Evolutionary conservation across 2,329 filamentous ascomycete genomes (phyloP), one percentile per base, ranked within the genome.

Genomic region (Ophiostoma novo-ulmi): DNA sequence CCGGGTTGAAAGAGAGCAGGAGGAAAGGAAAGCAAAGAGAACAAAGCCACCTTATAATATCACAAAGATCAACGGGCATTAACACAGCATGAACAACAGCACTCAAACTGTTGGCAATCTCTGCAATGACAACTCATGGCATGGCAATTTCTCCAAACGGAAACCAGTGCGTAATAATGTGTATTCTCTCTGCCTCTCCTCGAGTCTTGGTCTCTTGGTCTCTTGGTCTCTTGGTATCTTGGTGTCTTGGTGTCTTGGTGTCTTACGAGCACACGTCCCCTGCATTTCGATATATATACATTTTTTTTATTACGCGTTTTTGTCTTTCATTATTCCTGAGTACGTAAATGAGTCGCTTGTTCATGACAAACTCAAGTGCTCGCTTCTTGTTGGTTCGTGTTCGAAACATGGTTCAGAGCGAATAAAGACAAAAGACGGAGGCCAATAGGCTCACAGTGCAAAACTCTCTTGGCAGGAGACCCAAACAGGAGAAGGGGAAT

Each of bases 401-500:
- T 26, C 26, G 52, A 58, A 31, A 58, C 52, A 58, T 48, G 44
- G 44, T 7, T 48, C 44, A 48, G 44, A 6, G 44, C 44, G 6
- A 48, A 20, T 48, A 13, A 39, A 39, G 38, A 39, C 44, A 48
- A 48, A 20, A 48, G 17, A 13, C 52, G 26, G 52, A 48, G 17
- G 20, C 2, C 17, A 48, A 8, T 48, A n/a, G n/a, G 44, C 14
- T 31, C 31, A 31, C 31, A 31, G 31, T 31, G 3, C 31, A 31
- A 20, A 20, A 20, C 20, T 58, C 1, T 26, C 52, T 58, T 58
- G 52, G 52, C 52, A 58, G 52, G 52, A 58, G 52, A 58, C 52
- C 52, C 52, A 58, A 58, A 58, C 52, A 58, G 52, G 52, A 58
- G 52, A 48, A 48, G 44, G 44, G n/a, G 44, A 48, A 48, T 20